Evolutionary conservation across 2,329 filamentous ascomycete species (phyloP), one percentile per base, ranked within the genome.

Genomic region (Hortaea sp.): DNA sequence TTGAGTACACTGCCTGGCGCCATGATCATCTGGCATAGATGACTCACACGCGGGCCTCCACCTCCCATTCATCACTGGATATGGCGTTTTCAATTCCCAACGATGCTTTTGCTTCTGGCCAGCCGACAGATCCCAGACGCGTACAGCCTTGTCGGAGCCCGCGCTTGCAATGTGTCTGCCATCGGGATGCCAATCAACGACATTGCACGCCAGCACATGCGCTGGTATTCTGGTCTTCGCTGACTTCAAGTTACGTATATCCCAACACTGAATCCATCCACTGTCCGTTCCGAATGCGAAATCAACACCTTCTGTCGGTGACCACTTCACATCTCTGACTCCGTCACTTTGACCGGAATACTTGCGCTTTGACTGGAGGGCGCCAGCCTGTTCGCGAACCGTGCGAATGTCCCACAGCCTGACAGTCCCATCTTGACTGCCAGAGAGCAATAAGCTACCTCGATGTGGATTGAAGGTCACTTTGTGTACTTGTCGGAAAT

Each of bases 171-270:
- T 66, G 59, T 82, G 77, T 56, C 76, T 81, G 5, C 79, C 79
- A 54, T 82, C 78, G 1, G 79, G 79, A 57, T 83, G 79, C 78
- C 79, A 83, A 59, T 83, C 79, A 32, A 83, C 73, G 5, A 77
- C 71, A 50, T 74, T 79, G 64, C 79, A 82, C 5, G 62, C 47
- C 9, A 54, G 49, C 53, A 78, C 73, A 58, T 83, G 79, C 39
- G 78, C 79, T 31, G 76, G 74, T 46, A 82, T 77, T 53, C 75
- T 76, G 54, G 82, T 65, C 56, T 78, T 70, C 6, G 79, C 73
- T 28, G 71, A 69, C 53, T 71, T 76, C 44, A 71, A 66, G 51
- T 78, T 74, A 47, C 78, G 74, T 49, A 74, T 74, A 60, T 83
- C 79, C 79, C 79, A 83, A 51, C 76, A 69, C 59, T 82, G 79